Conservation (phyloP, 2,329 filamentous ascomycete species). For the Celoporthe dispersa region DNA sequence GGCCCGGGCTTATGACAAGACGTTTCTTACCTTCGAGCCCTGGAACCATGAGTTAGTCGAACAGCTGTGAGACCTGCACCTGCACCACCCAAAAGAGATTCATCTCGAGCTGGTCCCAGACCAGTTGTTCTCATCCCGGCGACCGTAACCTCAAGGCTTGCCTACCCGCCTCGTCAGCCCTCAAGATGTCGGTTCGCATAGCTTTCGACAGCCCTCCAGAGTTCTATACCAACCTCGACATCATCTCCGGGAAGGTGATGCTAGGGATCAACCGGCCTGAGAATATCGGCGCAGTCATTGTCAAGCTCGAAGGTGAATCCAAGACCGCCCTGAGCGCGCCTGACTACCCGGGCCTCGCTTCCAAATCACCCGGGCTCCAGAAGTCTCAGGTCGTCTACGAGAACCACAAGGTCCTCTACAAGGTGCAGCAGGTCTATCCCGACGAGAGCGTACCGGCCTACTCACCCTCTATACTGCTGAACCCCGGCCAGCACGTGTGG, state of each 20-base stretch:
- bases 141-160: neutral
- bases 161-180: neutral
- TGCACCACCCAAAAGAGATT: neutral
- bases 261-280: conserved; percentile 68
- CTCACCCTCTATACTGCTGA: conserved; percentile 55
- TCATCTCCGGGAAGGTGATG: conserved; percentile 66
- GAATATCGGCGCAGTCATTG: conserved; percentile 71
- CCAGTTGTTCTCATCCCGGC: neutral
- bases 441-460: conserved; percentile 51
- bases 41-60: conserved; percentile 8
- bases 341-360: conserved; percentile 13
- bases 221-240: conserved; percentile 81
- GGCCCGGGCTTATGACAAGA: neutral
- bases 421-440: conserved; percentile 74
- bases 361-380: conserved; percentile 38
- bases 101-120: neutral
- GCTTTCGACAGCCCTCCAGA: conserved; percentile 68
- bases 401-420: conserved; percentile 77
- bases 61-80: conserved; percentile 10
- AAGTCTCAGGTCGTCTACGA: conserved; percentile 50
- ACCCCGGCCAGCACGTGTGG: conserved; percentile 74
- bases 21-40: neutral
- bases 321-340: conserved; percentile 66
- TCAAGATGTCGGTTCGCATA: conserved; percentile 68
- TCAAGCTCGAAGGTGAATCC: conserved; percentile 83